Evolutionary conservation across 331 rosid genomes (phyloP), one percentile per base, ranked within the genome.

Genomic region (Malus hybrid): DNA sequence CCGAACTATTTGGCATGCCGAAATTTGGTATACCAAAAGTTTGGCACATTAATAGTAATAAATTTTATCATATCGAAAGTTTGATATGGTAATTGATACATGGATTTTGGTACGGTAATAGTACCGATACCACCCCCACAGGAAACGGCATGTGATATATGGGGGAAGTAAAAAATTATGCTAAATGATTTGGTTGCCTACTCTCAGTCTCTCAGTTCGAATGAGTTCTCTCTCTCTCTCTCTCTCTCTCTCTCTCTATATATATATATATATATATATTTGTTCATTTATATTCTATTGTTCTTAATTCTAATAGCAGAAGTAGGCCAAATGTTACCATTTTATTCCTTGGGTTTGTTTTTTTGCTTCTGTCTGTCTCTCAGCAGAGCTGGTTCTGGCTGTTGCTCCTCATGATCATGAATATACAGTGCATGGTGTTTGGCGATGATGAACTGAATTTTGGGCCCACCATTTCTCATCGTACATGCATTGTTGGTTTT

Each of bases 131-230:
- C 24, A 24, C 24, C 24, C 24, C 24, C 24, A 82, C 73, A 76
- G 83, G 56, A 66, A 76, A 69, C 50, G 12, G 74, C 87, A 83
- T 78, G 93, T 83, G 87, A 83, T 60, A 18, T 74, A 65, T 19
- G 44, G 56, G 64, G 54, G 50, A 44, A 61, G 71, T 82, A 75
- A 64, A 86, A 76, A 75, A 80, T 10, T 77, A 80, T 73, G 87
- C 79, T 82, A 77, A 85, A 84, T 83, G 87, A 86, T 86, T 85
- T 87, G 69, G 80, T 82, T 76, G 46, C 72, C 15, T 27, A 14
- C 66, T 46, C 60, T 56, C 48, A 2, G 10, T 34, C 10, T 34
- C 39, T 34, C 39, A 69, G 36, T 34, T 29, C 39, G 22, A 20
- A n/a, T 61, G 65, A 12, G 65, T 24, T 28, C 33, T 13, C 42